These are phyloP conservation scores for Cokeromyces recurvatus DNA, from an alignment of 371 early-diverging fungal species.

Conservation along the genomic window DNA sequence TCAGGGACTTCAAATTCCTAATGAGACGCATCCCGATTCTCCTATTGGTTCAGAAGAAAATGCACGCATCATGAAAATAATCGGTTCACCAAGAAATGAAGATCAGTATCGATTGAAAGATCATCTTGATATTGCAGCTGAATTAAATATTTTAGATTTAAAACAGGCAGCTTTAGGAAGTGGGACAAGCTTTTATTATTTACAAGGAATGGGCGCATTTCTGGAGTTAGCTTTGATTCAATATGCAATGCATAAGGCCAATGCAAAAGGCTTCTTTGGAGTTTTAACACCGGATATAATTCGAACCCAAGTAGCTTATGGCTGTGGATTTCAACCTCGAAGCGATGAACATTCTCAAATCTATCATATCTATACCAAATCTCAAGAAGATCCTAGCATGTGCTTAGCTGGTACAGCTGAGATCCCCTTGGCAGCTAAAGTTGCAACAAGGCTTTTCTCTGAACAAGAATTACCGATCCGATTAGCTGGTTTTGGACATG, in stretches of 20 bases:
- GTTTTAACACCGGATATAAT: conserved; percentile 86
- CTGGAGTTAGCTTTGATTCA: conserved; percentile 85
- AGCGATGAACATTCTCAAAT: conserved; percentile 76
- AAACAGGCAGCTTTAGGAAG: conserved; percentile 81
- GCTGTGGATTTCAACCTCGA: conserved; percentile 90
- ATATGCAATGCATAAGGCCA: conserved; percentile 80
- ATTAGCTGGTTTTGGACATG: conserved; percentile 76
- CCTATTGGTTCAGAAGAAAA: conserved; percentile 68
- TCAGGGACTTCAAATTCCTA: conserved; percentile 65
- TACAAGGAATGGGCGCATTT: conserved; percentile 78
- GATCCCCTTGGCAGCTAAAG: conserved; percentile 87
- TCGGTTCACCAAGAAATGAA: conserved; percentile 32
- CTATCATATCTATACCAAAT: conserved; percentile 57
- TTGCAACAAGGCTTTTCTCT: conserved; percentile 58
- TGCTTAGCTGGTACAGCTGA: conserved; percentile 90
- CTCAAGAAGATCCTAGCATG: conserved; percentile 29
- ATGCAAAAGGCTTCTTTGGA: conserved; percentile 67
- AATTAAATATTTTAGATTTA: conserved; percentile 76
- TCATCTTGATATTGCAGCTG: conserved; percentile 64
- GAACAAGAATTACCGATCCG: conserved; percentile 61
- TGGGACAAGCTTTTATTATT: conserved; percentile 85
- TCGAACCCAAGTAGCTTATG: conserved; percentile 73
- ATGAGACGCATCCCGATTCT: conserved; percentile 59
- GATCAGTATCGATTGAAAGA: conserved; percentile 38
- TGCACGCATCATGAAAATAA: conserved; percentile 46